Evolutionary conservation across 257 asterid species (phyloP).

Genomic region (Orobanche coerulescens): DNA sequence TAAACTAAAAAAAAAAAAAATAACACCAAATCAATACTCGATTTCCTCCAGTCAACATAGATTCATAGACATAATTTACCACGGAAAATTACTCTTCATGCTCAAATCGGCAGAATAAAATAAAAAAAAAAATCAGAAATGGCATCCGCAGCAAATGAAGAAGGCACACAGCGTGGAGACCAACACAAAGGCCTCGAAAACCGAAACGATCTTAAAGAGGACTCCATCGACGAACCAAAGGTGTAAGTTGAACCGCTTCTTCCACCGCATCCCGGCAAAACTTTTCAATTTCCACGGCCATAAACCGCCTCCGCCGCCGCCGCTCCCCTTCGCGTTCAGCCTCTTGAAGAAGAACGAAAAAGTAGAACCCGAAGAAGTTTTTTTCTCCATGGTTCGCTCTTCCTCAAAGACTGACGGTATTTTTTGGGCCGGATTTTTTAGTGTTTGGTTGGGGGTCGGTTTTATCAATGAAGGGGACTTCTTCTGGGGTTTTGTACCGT

Average conservation of each 20-base stretch:
- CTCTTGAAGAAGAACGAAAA: constrained; percentile 45
- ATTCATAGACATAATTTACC: not conserved
- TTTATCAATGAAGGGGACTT: not conserved
- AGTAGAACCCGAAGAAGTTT: constrained; percentile 26
- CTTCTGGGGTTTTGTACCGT: not conserved
- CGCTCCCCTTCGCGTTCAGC: constrained; percentile 37
- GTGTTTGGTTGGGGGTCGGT: not conserved
- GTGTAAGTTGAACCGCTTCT: constrained; percentile 49
- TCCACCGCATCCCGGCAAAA: constrained; percentile 56
- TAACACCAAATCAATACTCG: constrained; percentile 1
- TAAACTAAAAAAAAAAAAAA: not conserved
- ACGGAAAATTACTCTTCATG: not conserved
- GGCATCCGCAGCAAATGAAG: constrained; percentile 79
- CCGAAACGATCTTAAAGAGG: constrained; percentile 61
- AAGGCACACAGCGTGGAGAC: constrained; percentile 50
- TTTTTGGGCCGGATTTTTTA: not conserved
- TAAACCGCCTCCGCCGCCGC: constrained; percentile 26
- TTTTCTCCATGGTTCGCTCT: constrained; percentile 35
- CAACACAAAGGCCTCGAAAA: constrained; percentile 50
- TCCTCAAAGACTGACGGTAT: not conserved
- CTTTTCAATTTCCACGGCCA: constrained; percentile 51
- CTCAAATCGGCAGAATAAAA: not conserved
- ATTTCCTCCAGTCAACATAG: constrained; percentile 5
- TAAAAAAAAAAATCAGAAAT: constrained; percentile 38
- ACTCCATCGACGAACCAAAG: constrained; percentile 59